These are phyloP conservation scores for Cajanus cajan DNA, from an alignment of 306 rosid species.

Conservation along the genomic window DNA sequence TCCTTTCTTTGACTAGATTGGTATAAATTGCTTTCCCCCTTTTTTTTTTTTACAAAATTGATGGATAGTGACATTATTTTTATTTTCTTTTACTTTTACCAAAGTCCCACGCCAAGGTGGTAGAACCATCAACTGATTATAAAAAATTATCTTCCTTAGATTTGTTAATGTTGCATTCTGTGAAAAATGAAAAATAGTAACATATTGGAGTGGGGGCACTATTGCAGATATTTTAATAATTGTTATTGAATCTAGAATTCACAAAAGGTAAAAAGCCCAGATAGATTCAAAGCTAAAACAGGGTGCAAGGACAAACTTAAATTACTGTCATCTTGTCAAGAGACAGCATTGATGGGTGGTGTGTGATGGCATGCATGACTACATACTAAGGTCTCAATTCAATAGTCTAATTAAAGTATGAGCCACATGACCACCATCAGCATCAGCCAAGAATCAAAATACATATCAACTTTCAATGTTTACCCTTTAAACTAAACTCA, in stretches of 20 bases:
- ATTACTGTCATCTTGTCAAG: constrained; percentile 51
- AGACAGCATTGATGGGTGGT: constrained; percentile 40
- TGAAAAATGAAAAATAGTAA: not conserved
- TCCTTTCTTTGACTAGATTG: constrained; percentile 21
- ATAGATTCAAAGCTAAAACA: constrained; percentile 34
- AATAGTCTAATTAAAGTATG: not conserved
- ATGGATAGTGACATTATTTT: constrained; percentile 4
- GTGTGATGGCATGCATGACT: constrained; percentile 38
- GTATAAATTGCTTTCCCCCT: constrained; percentile 5
- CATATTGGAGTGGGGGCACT: constrained; percentile 18
- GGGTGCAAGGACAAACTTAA: constrained; percentile 34
- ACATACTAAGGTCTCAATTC: constrained; percentile 7
- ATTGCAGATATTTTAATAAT: constrained; percentile 31
- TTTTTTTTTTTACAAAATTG: not conserved
- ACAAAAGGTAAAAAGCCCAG: constrained; percentile 31
- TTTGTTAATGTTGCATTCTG: constrained; percentile 3
- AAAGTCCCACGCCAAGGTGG: constrained; percentile 14
- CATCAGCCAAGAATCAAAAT: constrained; percentile 10
- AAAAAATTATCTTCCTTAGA: constrained; percentile 1
- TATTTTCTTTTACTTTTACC: not conserved
- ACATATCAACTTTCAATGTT: not conserved
- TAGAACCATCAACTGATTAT: not conserved
- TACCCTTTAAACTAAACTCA: not conserved
- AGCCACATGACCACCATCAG: constrained; percentile 7
- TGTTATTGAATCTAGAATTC: constrained; percentile 35